Conservation (phyloP, 2,329 filamentous ascomycete species). For the Esteya vermicola region DNA sequence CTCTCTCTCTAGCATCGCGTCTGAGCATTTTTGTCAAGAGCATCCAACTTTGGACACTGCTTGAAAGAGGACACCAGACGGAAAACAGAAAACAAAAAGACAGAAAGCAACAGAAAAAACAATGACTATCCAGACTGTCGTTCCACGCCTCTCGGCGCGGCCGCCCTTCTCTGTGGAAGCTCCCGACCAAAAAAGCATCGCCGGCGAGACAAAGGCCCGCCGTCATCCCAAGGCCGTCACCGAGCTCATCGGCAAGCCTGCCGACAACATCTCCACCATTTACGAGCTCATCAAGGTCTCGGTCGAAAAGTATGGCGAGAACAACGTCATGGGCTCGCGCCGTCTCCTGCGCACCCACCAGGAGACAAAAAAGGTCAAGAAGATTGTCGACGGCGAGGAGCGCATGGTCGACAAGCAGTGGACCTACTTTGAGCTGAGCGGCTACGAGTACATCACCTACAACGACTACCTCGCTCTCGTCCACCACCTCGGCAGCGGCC, state of each 20-base stretch:
- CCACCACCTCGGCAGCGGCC: constrained; percentile 52
- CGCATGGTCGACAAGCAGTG: constrained; percentile 71
- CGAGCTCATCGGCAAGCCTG: constrained; percentile 44
- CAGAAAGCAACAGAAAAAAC: too few relatives aligned
- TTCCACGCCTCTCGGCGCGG: constrained; percentile 38
- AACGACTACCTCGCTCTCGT: constrained; percentile 61
- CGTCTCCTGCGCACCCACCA: constrained; percentile 63
- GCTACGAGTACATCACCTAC: constrained; percentile 65
- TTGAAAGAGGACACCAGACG: too few relatives aligned
- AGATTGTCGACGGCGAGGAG: constrained; percentile 69
- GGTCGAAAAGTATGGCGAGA: constrained; percentile 50
- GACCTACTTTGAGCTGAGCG: constrained; percentile 74
- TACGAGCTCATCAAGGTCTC: constrained; percentile 62
- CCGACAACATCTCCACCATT: constrained; percentile 52
- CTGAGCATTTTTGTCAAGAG: too few relatives aligned
- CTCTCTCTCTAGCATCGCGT: too few relatives aligned
- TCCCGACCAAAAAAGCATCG: constrained; percentile 44
- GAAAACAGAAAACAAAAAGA: too few relatives aligned
- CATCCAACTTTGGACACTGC: too few relatives aligned
- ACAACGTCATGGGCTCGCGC: constrained; percentile 54
- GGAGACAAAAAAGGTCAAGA: constrained; percentile 83
- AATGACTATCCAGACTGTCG: constrained; percentile 13
- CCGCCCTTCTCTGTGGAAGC: constrained; percentile 56
- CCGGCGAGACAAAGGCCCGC: constrained; percentile 64
- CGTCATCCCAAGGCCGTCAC: constrained; percentile 49